Base-by-base conservation (phyloP, 1,284 basidiomycete genomes). In the Trametes sp. region DNA sequence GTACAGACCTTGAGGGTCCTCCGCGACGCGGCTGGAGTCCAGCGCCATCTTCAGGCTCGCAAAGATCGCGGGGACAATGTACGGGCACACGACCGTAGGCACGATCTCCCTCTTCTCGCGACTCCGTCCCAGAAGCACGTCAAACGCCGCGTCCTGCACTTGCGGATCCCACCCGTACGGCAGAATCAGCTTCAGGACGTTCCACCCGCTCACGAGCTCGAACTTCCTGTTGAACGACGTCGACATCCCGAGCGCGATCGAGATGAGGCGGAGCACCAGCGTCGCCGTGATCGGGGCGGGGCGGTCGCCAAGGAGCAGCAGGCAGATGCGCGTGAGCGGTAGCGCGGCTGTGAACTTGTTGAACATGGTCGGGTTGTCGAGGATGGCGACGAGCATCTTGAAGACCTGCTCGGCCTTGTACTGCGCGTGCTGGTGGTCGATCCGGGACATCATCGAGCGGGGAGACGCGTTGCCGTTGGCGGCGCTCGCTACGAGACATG, bases 171-270 rank as follows among this genome's bases (percentile, higher is more conserved):
- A 93, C 21, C 84, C 83, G 33, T 77, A 73, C 0, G 91, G 89
- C n/a, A 93, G 68, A 21, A 88, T 81, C 11, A 80, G 82, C 72
- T 85, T 89, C 35, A 93, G 70, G 5, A 87, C 79, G 55, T 80
- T 86, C 92, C 92, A 94, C 19, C 92, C 92, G 63, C 85, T 87
- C 19, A 89, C 85, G 0, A 92, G 77, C 71, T 93, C 92, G 63
- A 93, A 92, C 70, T 90, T 92, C 59, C 87, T 80, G 57, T 75
- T 82, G 76, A 92, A 93, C 2, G 86, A 84, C 9, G 82, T 72
- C 0, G 87, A 87, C 28, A 79, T 73, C 38, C 76, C 75, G 56
- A 88, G 77, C 66, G 87, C 81, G 59, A 89, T 77, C 26, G 81
- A 77, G 49, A 92, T 80, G 38, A 94, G 75, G 10, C 78, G 78